Conservation (phyloP, 768 basidiomycete genomes). For the Mycena polygramma region DNA sequence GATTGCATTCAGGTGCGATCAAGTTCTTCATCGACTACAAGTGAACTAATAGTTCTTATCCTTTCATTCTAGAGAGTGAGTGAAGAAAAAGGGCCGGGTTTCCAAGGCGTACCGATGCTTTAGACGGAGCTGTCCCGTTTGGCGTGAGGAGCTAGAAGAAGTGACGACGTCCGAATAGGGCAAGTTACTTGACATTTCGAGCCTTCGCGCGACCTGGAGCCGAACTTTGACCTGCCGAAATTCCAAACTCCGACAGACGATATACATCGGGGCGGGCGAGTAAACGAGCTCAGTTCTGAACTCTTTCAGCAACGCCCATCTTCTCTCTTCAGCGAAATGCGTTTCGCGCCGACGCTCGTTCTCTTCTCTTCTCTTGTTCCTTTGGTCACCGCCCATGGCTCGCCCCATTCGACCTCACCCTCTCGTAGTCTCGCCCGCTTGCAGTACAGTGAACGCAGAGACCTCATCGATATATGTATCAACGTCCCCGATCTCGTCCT, state of each 20-base stretch:
- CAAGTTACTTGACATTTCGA: conserved; percentile 15
- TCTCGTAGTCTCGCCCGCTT: conserved; percentile 17
- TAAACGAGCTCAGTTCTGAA: conserved; percentile 12
- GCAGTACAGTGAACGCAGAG: conserved; percentile 10
- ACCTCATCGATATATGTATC: conserved; percentile 20
- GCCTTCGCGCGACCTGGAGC: background rate
- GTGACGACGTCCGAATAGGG: background rate
- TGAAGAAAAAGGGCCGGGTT: background rate
- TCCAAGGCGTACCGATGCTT: background rate
- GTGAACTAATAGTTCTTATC: background rate
- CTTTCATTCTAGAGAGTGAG: background rate
- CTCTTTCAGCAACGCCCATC: conserved; percentile 32
- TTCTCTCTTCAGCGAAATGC: conserved; percentile 20
- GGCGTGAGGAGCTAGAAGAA: conserved; percentile 24
- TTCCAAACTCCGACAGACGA: conserved; percentile 26
- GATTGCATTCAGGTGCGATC: background rate
- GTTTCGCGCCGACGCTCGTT: conserved; percentile 31
- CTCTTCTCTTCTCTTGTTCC: conserved; percentile 19
- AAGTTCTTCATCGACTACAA: background rate
- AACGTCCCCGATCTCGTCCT: conserved; percentile 11
- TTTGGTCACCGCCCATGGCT: conserved; percentile 12
- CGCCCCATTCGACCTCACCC: background rate
- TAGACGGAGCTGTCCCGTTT: conserved; percentile 16
- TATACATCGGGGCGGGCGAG: conserved; percentile 12
- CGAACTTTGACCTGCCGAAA: conserved; percentile 9